A percentile compares a stretch with the other conserved stretches of the same genome.
Evolutionary conservation across 2,329 filamentous ascomycete genomes (phyloP).

Genomic region (Colletotrichum sp.): DNA sequence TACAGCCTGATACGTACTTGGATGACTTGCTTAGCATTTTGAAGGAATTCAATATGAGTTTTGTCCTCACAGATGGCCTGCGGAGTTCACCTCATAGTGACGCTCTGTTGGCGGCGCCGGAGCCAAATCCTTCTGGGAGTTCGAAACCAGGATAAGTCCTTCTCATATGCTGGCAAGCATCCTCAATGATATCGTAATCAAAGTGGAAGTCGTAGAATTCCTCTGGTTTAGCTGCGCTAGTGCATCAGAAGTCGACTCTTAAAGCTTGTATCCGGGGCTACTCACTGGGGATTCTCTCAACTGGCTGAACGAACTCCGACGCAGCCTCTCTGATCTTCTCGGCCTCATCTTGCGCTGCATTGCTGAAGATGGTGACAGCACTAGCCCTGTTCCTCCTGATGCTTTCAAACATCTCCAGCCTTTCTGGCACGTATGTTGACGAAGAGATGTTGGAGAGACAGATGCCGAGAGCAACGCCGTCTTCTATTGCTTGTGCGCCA

Average conservation of each 20-base stretch:
- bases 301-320: conserved; percentile 28
- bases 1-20: too few relatives aligned
- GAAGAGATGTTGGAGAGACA: conserved; percentile 26
- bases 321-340: conserved; percentile 28
- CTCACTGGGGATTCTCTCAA: conserved; percentile 36
- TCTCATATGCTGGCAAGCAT: neutral
- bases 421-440: conserved; percentile 22
- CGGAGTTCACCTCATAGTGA: too few relatives aligned
- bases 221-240: neutral
- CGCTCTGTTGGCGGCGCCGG: rapidly evolving
- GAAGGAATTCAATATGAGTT: too few relatives aligned
- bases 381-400: conserved; percentile 34
- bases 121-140: neutral
- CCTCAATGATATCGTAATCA: conserved; percentile 7
- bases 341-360: conserved; percentile 38
- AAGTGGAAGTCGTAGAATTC: conserved; percentile 18
- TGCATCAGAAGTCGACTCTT: neutral
- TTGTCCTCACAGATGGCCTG: too few relatives aligned
- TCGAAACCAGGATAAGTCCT: neutral
- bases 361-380: conserved; percentile 42
- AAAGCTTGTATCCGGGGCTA: neutral
- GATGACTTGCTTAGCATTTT: too few relatives aligned
- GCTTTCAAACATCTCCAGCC: conserved; percentile 28
- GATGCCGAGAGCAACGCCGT: conserved; percentile 35
- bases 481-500: conserved; percentile 39